Evolutionary conservation across 1,284 basidiomycete genomes (phyloP).

Genomic region (Phellinidium pouzarii): DNA sequence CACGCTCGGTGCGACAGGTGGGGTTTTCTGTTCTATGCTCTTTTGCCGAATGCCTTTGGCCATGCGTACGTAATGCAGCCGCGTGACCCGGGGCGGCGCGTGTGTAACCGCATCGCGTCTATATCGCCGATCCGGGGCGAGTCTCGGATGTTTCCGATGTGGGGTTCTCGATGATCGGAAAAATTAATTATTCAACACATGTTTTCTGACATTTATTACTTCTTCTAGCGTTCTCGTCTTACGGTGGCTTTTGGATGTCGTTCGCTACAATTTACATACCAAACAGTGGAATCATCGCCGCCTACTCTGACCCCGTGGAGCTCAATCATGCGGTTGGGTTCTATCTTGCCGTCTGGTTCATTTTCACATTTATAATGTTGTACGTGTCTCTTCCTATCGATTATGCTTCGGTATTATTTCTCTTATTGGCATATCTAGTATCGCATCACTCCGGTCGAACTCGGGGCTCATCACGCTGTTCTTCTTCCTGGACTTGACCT

Average conservation of each 20-base stretch:
- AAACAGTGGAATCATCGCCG: constrained; percentile 46
- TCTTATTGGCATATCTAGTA: constrained; percentile 29
- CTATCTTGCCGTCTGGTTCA: constrained; percentile 64
- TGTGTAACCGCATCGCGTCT: not conserved
- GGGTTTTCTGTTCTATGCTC: constrained; percentile 26
- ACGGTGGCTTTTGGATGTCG: constrained; percentile 82
- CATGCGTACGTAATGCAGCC: not conserved
- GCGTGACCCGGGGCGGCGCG: not conserved
- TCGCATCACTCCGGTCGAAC: constrained; percentile 62
- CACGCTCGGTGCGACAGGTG: constrained; percentile 62
- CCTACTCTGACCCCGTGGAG: constrained; percentile 44
- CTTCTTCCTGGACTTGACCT: constrained; percentile 62
- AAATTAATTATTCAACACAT: too few relatives aligned
- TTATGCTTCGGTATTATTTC: constrained; percentile 20
- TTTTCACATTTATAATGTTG: constrained; percentile 61
- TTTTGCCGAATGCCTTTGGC: too few relatives aligned
- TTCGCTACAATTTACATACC: constrained; percentile 65
- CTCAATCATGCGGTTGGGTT: constrained; percentile 56
- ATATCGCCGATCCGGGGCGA: not conserved
- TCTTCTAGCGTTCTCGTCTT: constrained; percentile 67
- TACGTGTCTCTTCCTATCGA: constrained; percentile 34
- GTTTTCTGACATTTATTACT: not conserved
- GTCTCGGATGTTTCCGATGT: too few relatives aligned
- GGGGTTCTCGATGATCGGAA: too few relatives aligned
- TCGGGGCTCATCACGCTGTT: constrained; percentile 65